phyloP scores from a whole-genome alignment of 2,329 filamentous ascomycete genomes.

The Penicillium vulpinum region DNA sequence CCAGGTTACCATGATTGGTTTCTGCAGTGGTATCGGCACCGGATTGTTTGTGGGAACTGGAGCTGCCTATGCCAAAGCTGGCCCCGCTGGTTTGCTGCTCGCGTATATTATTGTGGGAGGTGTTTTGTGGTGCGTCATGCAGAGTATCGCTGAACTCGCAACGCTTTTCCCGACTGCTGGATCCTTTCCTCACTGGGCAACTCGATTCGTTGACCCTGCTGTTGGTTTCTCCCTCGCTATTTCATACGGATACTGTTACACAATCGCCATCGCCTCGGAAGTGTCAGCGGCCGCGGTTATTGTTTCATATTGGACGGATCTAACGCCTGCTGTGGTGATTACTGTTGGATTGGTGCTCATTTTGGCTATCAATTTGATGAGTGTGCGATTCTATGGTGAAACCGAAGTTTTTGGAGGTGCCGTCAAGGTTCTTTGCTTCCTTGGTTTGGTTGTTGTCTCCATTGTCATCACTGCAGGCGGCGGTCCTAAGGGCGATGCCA shows the following conservation, averaged over 20 bases:
- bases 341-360: slow-evolving; percentile 33
- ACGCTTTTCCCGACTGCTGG: slow-evolving; percentile 88
- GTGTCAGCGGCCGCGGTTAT: slow-evolving; percentile 84
- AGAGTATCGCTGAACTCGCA: slow-evolving; percentile 85
- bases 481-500: slow-evolving; percentile 31
- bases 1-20: slow-evolving; percentile 36
- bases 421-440: slow-evolving; percentile 35
- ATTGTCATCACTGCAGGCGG: slow-evolving; percentile 38
- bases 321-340: slow-evolving; percentile 73
- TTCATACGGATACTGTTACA: slow-evolving; percentile 76
- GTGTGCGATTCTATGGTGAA: slow-evolving; percentile 36
- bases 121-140: slow-evolving; percentile 87
- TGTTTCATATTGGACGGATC: slow-evolving; percentile 70
- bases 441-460: slow-evolving; percentile 32
- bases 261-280: slow-evolving; percentile 76
- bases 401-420: slow-evolving; percentile 33
- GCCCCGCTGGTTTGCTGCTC: slow-evolving; percentile 72
- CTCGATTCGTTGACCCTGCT: slow-evolving; percentile 83
- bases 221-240: slow-evolving; percentile 84
- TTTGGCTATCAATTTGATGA: slow-evolving; percentile 34
- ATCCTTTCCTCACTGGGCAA: slow-evolving; percentile 87
- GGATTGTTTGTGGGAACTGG: slow-evolving; percentile 84
- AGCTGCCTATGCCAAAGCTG: slow-evolving; percentile 66
- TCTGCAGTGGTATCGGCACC: slow-evolving; percentile 55
- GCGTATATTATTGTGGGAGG: slow-evolving; percentile 62